phyloP scores from a whole-genome alignment of 768 basidiomycete species.

The Boletus subparvulus region DNA sequence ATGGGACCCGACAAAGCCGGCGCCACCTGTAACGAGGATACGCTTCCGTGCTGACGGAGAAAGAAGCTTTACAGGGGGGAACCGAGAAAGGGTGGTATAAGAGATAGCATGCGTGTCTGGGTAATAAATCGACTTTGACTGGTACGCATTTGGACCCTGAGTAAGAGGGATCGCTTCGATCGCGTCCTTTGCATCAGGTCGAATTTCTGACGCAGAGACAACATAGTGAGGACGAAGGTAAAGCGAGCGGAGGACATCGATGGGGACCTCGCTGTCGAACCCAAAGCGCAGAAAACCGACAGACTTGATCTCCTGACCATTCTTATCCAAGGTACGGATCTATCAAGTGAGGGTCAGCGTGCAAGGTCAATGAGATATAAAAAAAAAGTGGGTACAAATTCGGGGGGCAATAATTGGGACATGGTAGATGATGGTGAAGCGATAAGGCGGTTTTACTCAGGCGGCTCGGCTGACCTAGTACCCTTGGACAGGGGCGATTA shows the following conservation, averaged over 20 bases:
- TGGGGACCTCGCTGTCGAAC: constrained; percentile 81
- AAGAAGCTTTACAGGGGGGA: constrained; percentile 89
- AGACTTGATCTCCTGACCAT: constrained; percentile 68
- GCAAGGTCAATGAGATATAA: background rate
- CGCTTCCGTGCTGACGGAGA: constrained; percentile 78
- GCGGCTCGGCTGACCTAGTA: background rate
- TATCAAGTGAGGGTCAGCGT: constrained; percentile 29
- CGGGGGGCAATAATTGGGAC: constrained; percentile 21
- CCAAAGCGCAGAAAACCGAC: constrained; percentile 88
- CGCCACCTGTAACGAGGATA: constrained; percentile 93
- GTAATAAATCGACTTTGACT: constrained; percentile 85
- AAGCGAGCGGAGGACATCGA: constrained; percentile 81
- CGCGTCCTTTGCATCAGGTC: constrained; percentile 39
- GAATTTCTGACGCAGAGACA: constrained; percentile 39
- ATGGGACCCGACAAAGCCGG: constrained; percentile 99
- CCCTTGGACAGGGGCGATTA: no score
- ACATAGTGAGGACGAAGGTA: constrained; percentile 85
- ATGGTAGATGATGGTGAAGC: constrained; percentile 9
- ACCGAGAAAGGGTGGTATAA: constrained; percentile 88
- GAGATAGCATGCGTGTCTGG: constrained; percentile 80
- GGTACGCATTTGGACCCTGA: constrained; percentile 51
- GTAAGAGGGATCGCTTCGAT: constrained; percentile 34
- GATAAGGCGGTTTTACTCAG: background rate
- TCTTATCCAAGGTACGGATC: constrained; percentile 70
- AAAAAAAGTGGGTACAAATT: constrained; percentile 12